Percentiles rank a stretch among this genome's conserved stretches.
phyloP scores from a whole-genome alignment of 169 alveolate genomes.

The Eimeria maxima region DNA sequence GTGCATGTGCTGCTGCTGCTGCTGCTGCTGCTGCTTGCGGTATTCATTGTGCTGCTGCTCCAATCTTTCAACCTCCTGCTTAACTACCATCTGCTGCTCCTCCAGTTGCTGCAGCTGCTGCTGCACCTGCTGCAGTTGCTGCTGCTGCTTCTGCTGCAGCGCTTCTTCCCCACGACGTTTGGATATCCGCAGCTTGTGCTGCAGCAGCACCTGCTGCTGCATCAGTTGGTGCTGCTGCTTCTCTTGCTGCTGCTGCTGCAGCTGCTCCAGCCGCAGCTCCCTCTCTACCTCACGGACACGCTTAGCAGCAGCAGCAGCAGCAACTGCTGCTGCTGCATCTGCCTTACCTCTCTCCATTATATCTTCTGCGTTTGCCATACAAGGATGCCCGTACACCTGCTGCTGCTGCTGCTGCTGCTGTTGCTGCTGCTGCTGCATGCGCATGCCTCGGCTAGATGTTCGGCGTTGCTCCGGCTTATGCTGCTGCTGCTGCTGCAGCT shows the following conservation, averaged over 20 bases:
- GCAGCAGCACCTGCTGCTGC: constrained; percentile 6
- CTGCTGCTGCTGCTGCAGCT: constrained; percentile 44
- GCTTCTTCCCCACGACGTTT: background rate
- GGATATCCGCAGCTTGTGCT: background rate
- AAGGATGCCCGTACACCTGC: constrained; percentile 33
- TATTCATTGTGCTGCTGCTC: background rate
- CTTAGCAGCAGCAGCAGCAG: constrained; percentile 40
- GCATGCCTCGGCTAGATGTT: background rate
- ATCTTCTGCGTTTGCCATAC: constrained; percentile 10
- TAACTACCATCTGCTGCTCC: constrained; percentile 12
- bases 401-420: constrained; percentile 68
- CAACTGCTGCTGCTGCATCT: constrained; percentile 66
- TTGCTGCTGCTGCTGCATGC: constrained; percentile 10
- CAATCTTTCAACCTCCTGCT: constrained; percentile 7
- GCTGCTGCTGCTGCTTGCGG: constrained; percentile 52
- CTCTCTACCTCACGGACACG: background rate
- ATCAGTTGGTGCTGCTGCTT: constrained; percentile 9
- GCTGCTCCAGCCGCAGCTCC: constrained; percentile 41
- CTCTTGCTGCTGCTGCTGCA: constrained; percentile 56
- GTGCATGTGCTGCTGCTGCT: constrained; percentile 30
- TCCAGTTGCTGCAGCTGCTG: constrained; percentile 33
- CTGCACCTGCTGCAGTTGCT: constrained; percentile 2
- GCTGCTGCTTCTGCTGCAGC: background rate
- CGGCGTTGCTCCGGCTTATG: background rate
- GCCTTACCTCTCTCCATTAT: constrained; percentile 7